Evolutionary conservation across 2,329 filamentous ascomycete species (phyloP), one percentile per base, ranked within the genome.

Genomic region (Diaporthe citri): DNA sequence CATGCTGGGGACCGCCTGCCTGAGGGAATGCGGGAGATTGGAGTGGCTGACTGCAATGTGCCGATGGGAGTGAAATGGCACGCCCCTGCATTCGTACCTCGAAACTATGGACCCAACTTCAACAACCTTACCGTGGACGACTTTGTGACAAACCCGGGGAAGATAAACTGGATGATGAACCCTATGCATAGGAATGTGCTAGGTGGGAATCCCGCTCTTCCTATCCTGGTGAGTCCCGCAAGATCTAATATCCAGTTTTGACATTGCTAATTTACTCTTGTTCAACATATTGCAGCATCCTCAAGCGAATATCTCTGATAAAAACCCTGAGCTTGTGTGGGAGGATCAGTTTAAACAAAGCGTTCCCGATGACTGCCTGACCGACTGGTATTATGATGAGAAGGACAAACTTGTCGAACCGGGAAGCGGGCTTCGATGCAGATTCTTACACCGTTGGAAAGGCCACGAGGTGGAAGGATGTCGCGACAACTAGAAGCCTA

Each of bases 21-120:
- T 2, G 34, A 31, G 2, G 71, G 57, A 6, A 72, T 72, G 71
- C 46, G 51, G 20, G n/a, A 28, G 57, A 73, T 56, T n/a, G 71
- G 51, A 20, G 71, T 66, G n/a, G 25, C 66, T 31, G 15, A 56
- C 1, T 51, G 34, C 12, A 36, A 31, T 10, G 48, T 66, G 1
- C 59, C 71, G 22, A 1, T 55, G 17, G 46, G 59, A 2, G 46
- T 73, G 1, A 73, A 66, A 28, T 64, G 55, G 4, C 39, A 46
- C 17, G 25, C n/a, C 22, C 36, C 48, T 15, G 4, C 46, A 13
- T 57, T 56, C 5, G 2, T 2, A 25, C n/a, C n/a, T 34, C 0
- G 0, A 7, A 60, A 9, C 3, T 60, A 72, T n/a, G 36, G 22
- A 43, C 15, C 41, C 3, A n/a, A n/a, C 13, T 9, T 66, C 10